Percentiles rank a stretch among this genome's conserved stretches.
These are phyloP conservation scores for Mycena rosella DNA, from an alignment of 768 basidiomycete genomes.

Conservation along the genomic window DNA sequence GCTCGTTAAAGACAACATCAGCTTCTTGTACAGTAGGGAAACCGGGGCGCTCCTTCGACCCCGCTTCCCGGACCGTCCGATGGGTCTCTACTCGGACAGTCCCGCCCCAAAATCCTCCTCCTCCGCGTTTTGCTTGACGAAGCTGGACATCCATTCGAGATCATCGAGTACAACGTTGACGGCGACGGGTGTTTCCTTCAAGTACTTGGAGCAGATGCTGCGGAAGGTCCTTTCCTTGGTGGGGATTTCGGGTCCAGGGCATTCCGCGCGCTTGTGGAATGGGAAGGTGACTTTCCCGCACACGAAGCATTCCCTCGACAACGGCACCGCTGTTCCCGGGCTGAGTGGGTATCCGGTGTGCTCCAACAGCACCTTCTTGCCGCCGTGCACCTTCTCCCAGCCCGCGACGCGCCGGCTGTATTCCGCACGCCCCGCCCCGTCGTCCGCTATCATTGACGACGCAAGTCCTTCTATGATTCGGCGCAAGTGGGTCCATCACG, in stretches of 20 bases:
- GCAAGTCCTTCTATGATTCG: too few species aligned
- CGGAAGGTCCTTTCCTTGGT: slow-evolving; percentile 16
- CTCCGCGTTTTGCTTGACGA: slow-evolving; percentile 33
- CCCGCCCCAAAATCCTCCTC: slow-evolving; percentile 40
- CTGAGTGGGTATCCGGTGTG: slow-evolving; percentile 23
- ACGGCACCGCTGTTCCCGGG: slow-evolving; percentile 11
- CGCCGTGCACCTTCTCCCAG: too few species aligned
- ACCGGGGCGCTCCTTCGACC: too few species aligned
- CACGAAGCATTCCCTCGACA: slow-evolving; percentile 29
- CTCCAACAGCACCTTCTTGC: background rate
- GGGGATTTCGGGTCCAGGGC: slow-evolving; percentile 15
- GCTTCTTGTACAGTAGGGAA: too few species aligned
- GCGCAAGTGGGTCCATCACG: too few species aligned
- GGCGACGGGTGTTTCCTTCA: background rate
- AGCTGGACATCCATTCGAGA: slow-evolving; percentile 21
- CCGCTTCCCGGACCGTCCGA: too few species aligned
- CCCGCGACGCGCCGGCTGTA: too few species aligned
- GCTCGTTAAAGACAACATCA: too few species aligned
- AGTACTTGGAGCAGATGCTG: background rate
- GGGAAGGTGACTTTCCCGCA: slow-evolving; percentile 20
- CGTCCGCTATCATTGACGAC: too few species aligned
- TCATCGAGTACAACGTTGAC: slow-evolving; percentile 3
- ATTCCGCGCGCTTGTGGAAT: slow-evolving; percentile 11
- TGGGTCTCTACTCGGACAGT: slow-evolving; percentile 31
- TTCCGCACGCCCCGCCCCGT: too few species aligned